Base-by-base conservation (phyloP, 208 protist genomes). In the Acanthamoeba lenticulata region DNA sequence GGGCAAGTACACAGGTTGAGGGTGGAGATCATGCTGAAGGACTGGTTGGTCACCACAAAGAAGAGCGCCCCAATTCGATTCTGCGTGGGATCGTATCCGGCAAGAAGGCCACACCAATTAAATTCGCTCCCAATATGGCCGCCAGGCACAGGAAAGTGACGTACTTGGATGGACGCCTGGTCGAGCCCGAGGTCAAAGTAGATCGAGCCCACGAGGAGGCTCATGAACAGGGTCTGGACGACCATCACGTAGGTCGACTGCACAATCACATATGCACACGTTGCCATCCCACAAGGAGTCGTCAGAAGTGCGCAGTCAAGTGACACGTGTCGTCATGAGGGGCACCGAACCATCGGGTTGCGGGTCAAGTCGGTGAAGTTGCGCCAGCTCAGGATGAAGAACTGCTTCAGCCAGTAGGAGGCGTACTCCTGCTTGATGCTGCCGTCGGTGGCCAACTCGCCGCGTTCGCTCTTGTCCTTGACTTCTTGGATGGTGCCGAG, bases 1-100 rank as follows among this genome's bases (percentile, higher is more conserved):
- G n/a, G n/a, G n/a, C n/a, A n/a, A n/a, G 36, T 74, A 74, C 65
- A 74, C 13, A 74, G 13, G 65, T 74, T 74, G 65, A 74, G 65
- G 36, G 32, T 29, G 13, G 65, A 34, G 9, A 74, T 74, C 65
- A 74, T 74, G 65, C 65, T 40, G 65, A 74, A 74, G 65, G 65
- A 74, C 6, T 74, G 65, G 65, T 74, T 74, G 32, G 65, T 74
- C 19, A 74, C 65, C n/a, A 74, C 36, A 29, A 74, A 74, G 65
- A 74, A 74, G 11, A 74, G 36, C 29, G 65, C 65, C 15, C 65
- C 65, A 21, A 74, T 24, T 40, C 65, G 65, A 29, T 74, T 74
- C 65, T 69, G 6, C 15, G n/a, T 69, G 60, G 1, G 32, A 27
- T 38, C 19, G 0, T 27, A 11, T 15, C n/a, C 11, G 17, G 32